phyloP scores from a whole-genome alignment of 805 yeast genomes.

The Hanseniaspora clermontiae region DNA sequence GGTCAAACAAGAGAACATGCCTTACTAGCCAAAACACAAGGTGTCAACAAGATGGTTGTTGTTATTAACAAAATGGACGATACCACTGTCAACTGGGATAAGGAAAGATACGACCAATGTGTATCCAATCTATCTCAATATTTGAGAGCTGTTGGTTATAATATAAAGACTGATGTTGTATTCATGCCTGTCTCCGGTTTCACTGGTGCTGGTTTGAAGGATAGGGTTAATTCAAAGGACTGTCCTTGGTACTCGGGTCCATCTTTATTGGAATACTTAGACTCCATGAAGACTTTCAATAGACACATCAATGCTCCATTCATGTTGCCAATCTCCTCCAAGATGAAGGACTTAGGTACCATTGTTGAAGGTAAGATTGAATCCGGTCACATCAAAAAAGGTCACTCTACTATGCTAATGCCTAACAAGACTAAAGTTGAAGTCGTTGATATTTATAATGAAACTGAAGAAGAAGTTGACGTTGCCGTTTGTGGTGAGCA shows the following conservation, averaged over 20 bases:
- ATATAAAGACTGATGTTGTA: constrained; percentile 64
- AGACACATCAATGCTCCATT: constrained; percentile 90
- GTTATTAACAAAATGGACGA: constrained; percentile 99
- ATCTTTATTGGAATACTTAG: constrained; percentile 78
- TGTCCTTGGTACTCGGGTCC: constrained; percentile 97
- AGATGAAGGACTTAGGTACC: constrained; percentile 94
- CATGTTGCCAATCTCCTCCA: constrained; percentile 90
- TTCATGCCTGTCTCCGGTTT: constrained; percentile 97
- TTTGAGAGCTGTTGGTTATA: constrained; percentile 82
- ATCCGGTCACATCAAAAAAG: constrained; percentile 83
- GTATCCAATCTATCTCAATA: constrained; percentile 63
- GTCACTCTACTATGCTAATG: constrained; percentile 67
- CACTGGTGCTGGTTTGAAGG: constrained; percentile 94
- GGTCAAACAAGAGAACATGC: constrained; percentile 99
- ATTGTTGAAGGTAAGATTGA: constrained; percentile 97
- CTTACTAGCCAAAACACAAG: constrained; percentile 91
- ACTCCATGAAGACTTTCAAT: constrained; percentile 63
- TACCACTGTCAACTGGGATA: constrained; percentile 89
- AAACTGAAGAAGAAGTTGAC: constrained; percentile 87
- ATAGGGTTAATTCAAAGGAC: constrained; percentile 51
- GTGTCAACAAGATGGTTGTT: constrained; percentile 85
- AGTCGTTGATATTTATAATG: constrained; percentile 77
- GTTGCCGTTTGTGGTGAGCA: constrained; percentile 93
- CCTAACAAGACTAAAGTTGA: constrained; percentile 80
- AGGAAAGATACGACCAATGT: constrained; percentile 94